Conservation (phyloP, 495 filamentous ascomycete genomes). For the Endocarpon pusillum region DNA sequence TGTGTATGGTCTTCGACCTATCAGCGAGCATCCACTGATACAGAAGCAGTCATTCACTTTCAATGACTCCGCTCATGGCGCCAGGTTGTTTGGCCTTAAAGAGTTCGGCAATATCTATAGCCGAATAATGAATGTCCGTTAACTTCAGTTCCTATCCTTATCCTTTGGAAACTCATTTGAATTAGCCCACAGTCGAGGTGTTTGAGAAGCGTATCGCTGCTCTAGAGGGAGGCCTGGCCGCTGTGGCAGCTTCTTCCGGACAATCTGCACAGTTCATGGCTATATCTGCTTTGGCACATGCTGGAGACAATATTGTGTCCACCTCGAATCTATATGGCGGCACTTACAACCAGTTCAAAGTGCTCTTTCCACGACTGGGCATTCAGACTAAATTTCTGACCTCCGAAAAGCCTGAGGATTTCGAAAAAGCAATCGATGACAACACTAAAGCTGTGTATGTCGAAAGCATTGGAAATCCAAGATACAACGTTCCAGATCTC, state of each 20-base stretch:
- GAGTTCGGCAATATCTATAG: slow-evolving; percentile 98
- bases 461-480: slow-evolving; percentile 90
- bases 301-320: slow-evolving; percentile 89
- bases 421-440: slow-evolving; percentile 77
- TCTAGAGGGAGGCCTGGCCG: slow-evolving; percentile 84
- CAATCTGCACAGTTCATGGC: slow-evolving; percentile 93
- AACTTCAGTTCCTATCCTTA: not conserved
- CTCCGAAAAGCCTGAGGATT: slow-evolving; percentile 58
- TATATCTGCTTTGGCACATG: slow-evolving; percentile 62
- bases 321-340: slow-evolving; percentile 91
- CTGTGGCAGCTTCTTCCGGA: slow-evolving; percentile 76
- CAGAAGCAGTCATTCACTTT: slow-evolving; percentile 61
- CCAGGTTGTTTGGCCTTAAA: slow-evolving; percentile 90
- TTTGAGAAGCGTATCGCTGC: slow-evolving; percentile 96
- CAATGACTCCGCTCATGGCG: slow-evolving; percentile 94
- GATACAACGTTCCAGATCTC: slow-evolving; percentile 86
- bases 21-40: not conserved
- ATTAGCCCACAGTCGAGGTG: slow-evolving; percentile 84
- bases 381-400: slow-evolving; percentile 77
- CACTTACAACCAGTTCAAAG: slow-evolving; percentile 98
- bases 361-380: slow-evolving; percentile 70
- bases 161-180: not conserved
- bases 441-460: slow-evolving; percentile 93
- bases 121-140: slow-evolving; percentile 75
- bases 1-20: slow-evolving; percentile 21